Evolutionary conservation across 2,329 filamentous ascomycete genomes (phyloP).

Genomic region (Penicillium psychrosexuale): DNA sequence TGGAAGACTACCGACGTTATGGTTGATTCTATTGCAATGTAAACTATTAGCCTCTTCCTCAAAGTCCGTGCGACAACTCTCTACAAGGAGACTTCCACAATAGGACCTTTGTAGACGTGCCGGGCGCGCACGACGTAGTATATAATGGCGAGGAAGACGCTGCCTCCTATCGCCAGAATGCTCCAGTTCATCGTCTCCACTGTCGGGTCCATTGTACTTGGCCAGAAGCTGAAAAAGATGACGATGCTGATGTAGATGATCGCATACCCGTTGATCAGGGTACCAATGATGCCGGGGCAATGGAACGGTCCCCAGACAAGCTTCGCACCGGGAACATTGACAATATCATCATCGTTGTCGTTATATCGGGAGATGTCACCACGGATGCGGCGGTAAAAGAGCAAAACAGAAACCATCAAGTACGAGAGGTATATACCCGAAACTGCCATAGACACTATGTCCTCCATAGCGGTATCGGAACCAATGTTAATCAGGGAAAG

Average conservation of each 20-base stretch:
- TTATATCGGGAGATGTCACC: slow-evolving; percentile 29
- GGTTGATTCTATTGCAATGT: too few relatives aligned
- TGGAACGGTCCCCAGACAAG: slow-evolving; percentile 27
- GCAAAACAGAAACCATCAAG: slow-evolving; percentile 44
- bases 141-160: slow-evolving; percentile 37
- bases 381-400: slow-evolving; percentile 43
- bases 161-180: slow-evolving; percentile 40
- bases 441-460: slow-evolving; percentile 48
- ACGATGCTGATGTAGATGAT: slow-evolving; percentile 44
- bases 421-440: slow-evolving; percentile 50
- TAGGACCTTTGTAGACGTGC: slow-evolving; percentile 31
- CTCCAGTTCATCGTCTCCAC: slow-evolving; percentile 50
- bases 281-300: slow-evolving; percentile 42
- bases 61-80: neutral
- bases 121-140: slow-evolving; percentile 40
- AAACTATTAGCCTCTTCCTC: too few relatives aligned
- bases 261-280: slow-evolving; percentile 44
- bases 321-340: slow-evolving; percentile 19
- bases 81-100: slow-evolving; percentile 18
- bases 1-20: too few relatives aligned
- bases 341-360: slow-evolving; percentile 33
- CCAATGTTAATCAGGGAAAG: slow-evolving; percentile 53
- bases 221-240: slow-evolving; percentile 50
- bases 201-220: slow-evolving; percentile 36
- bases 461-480: slow-evolving; percentile 49